Conservation (phyloP, 257 asterid genomes). For the Phtheirospermum japonicum region DNA sequence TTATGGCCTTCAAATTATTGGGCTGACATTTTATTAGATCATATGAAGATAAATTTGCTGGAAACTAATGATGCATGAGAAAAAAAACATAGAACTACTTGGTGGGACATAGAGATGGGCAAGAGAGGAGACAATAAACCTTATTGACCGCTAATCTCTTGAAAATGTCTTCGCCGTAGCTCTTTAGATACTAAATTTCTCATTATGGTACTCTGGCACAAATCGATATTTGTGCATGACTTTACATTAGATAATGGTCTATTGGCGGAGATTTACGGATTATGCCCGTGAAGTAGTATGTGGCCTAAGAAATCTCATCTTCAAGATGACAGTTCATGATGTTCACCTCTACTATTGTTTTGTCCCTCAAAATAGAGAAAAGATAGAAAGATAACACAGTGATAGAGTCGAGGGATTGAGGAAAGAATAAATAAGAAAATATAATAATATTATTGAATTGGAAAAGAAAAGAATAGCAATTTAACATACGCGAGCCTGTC, state of each 20-base stretch:
- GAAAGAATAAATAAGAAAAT: no score
- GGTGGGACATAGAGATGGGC: constrained; percentile 1
- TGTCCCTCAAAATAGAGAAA: background rate
- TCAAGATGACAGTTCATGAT: background rate
- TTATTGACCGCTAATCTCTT: background rate
- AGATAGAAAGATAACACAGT: background rate
- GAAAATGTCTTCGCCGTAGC: constrained; percentile 9
- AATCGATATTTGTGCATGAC: constrained; percentile 23
- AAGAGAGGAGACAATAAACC: constrained; percentile 2
- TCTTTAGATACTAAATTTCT: constrained; percentile 15
- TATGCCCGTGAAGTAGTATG: background rate
- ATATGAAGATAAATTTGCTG: background rate
- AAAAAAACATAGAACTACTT: background rate
- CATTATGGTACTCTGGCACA: background rate
- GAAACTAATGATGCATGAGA: background rate
- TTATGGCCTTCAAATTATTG: background rate
- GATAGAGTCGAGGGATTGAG: no score
- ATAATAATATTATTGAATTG: no score
- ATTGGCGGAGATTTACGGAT: constrained; percentile 9
- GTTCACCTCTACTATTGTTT: no score
- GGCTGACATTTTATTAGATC: no score
- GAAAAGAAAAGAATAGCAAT: no score
- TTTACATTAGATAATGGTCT: constrained; percentile 13
- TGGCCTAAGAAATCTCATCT: background rate
- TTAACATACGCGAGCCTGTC: no score